Evolutionary conservation across 2,329 filamentous ascomycete genomes (phyloP).

Genomic region (Tolypocladium sp.): DNA sequence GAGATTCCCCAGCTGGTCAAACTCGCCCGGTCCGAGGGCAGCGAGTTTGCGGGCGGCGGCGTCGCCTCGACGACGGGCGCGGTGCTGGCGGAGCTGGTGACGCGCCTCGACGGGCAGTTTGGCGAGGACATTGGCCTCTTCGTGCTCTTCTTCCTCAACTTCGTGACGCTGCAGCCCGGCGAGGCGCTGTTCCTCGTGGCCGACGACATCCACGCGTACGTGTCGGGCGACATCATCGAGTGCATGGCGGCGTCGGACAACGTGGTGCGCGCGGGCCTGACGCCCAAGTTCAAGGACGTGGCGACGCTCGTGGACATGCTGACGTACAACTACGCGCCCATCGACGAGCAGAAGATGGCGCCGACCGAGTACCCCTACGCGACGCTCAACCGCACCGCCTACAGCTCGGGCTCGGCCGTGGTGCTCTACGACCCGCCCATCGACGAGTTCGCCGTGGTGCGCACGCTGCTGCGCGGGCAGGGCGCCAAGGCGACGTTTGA

Average conservation of each 20-base stretch:
- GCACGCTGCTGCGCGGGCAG: conserved; percentile 60
- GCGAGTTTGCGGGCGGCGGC: conserved; percentile 66
- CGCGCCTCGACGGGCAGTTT: conserved; percentile 73
- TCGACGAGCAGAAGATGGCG: conserved; percentile 87
- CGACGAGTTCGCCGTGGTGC: conserved; percentile 87
- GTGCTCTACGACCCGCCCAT: conserved; percentile 91
- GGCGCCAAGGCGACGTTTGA: conserved; percentile 85
- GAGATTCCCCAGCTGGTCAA: conserved; percentile 62
- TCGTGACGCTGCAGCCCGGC: conserved; percentile 75
- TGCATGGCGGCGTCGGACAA: conserved; percentile 99
- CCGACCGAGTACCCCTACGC: conserved; percentile 80
- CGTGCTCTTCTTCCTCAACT: conserved; percentile 96
- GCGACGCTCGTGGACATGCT: conserved; percentile 80
- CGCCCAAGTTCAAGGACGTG: conserved; percentile 97
- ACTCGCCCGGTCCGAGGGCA: conserved; percentile 58
- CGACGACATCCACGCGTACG: conserved; percentile 94
- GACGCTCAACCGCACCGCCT: conserved; percentile 71
- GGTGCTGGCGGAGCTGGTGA: conserved; percentile 67
- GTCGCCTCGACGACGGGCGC: conserved; percentile 58
- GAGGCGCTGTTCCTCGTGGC: conserved; percentile 95
- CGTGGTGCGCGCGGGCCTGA: conserved; percentile 93
- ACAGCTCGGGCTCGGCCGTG: conserved; percentile 64
- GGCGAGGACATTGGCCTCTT: conserved; percentile 87
- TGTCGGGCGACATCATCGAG: conserved; percentile 91
- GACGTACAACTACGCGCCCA: conserved; percentile 92